phyloP scores from a whole-genome alignment of 352 stramenopile genomes.

The Pythium phragmitis region DNA sequence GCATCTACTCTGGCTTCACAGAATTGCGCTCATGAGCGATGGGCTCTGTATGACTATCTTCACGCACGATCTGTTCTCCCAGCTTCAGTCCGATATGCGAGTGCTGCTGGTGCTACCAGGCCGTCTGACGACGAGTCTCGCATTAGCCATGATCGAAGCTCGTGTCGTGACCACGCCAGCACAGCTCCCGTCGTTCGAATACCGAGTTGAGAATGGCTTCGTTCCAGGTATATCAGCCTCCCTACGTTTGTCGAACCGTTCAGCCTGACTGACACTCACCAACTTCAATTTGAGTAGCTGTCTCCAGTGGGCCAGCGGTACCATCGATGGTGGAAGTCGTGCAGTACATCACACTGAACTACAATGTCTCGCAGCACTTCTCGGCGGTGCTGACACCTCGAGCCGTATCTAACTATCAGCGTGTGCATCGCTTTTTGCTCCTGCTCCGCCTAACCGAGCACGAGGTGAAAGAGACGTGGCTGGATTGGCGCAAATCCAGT shows the following conservation, averaged over 20 bases:
- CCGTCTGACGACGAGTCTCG: slow-evolving; percentile 48
- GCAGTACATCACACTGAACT: slow-evolving; percentile 20
- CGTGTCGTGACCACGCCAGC: slow-evolving; percentile 26
- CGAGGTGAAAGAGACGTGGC: slow-evolving; percentile 40
- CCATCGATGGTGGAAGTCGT: slow-evolving; percentile 25
- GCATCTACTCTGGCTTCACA: slow-evolving; percentile 61
- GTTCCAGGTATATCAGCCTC: slow-evolving; percentile 36
- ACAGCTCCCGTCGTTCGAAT: slow-evolving; percentile 43
- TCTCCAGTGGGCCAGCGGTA: slow-evolving; percentile 40
- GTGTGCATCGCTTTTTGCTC: slow-evolving; percentile 25
- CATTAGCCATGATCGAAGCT: slow-evolving; percentile 58
- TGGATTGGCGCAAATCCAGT: slow-evolving; percentile 21
- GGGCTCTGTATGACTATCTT: slow-evolving; percentile 76
- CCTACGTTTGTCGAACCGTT: background rate
- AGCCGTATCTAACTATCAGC: slow-evolving; percentile 15
- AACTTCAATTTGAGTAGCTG: slow-evolving; percentile 18
- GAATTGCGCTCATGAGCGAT: slow-evolving; percentile 72
- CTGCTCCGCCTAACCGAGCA: slow-evolving; percentile 39
- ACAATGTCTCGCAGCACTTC: slow-evolving; percentile 17
- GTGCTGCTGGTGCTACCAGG: slow-evolving; percentile 46
- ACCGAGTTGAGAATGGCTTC: slow-evolving; percentile 37
- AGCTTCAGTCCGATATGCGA: slow-evolving; percentile 43
- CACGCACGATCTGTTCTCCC: slow-evolving; percentile 48
- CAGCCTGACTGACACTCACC: background rate
- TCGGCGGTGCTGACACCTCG: slow-evolving; percentile 11